Evolutionary conservation across 2,329 filamentous ascomycete genomes (phyloP).

Genomic region (Passalora sequoiae): DNA sequence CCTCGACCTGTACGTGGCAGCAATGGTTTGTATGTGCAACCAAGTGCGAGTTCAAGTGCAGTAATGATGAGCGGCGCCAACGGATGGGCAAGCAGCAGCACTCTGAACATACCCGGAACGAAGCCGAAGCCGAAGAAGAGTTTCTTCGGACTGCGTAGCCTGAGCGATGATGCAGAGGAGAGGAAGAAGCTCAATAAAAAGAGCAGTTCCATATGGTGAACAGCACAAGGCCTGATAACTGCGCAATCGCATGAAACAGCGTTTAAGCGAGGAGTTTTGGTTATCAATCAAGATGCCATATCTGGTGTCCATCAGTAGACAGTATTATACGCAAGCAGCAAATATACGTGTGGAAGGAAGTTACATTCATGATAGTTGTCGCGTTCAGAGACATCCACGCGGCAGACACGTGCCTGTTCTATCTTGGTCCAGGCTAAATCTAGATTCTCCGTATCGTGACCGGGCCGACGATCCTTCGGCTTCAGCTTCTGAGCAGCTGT

Average conservation of each 20-base stretch:
- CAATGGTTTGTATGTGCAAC: constrained; percentile 30
- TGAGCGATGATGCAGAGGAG: constrained; percentile 27
- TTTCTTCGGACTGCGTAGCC: constrained; percentile 34
- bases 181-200: constrained; percentile 39
- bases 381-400: too few relatives aligned
- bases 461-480: too few relatives aligned
- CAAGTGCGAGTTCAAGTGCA: constrained; percentile 26
- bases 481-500: background rate
- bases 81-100: constrained; percentile 12
- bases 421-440: too few relatives aligned
- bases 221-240: background rate
- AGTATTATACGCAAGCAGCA: background rate
- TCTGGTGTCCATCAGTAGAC: background rate
- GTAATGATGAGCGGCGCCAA: constrained; percentile 34
- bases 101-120: constrained; percentile 9
- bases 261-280: constrained; percentile 3
- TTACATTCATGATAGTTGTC: too few relatives aligned
- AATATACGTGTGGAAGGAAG: too few relatives aligned
- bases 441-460: too few relatives aligned
- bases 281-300: background rate
- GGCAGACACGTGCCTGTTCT: too few relatives aligned
- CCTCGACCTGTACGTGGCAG: constrained; percentile 8
- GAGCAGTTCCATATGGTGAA: constrained; percentile 41
- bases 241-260: background rate
- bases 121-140: constrained; percentile 33